These are phyloP conservation scores for Phytopythium chamaehyphon DNA, from an alignment of 352 stramenopile species.

Conservation along the genomic window DNA sequence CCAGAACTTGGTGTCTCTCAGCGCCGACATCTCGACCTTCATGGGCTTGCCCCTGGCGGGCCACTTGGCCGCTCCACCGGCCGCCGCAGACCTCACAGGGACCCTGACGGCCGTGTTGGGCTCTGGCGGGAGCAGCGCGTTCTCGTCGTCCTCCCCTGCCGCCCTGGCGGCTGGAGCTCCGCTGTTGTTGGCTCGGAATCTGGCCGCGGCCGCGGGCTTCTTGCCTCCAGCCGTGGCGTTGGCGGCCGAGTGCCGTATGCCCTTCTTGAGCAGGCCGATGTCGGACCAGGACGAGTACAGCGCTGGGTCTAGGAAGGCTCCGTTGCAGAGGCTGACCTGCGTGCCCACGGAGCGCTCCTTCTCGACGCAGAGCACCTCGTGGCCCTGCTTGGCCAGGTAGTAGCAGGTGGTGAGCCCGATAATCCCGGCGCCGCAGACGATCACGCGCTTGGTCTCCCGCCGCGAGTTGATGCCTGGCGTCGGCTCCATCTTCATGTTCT, in stretches of 20 bases:
- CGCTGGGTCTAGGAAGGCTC: conserved; percentile 76
- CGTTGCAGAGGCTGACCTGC: conserved; percentile 79
- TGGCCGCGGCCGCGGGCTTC: conserved; percentile 4
- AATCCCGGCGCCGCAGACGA: conserved; percentile 83
- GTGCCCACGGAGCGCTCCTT: conserved; percentile 77
- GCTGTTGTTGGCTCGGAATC: conserved; percentile 17
- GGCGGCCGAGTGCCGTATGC: conserved; percentile 6
- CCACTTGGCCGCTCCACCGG: conserved; percentile 24
- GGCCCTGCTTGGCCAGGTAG: conserved; percentile 79
- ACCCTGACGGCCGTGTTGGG: conserved; percentile 2
- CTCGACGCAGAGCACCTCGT: conserved; percentile 85
- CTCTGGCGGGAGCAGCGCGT: neutral
- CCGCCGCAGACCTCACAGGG: conserved; percentile 17
- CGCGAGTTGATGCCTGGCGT: conserved; percentile 52
- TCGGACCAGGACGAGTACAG: conserved; percentile 83
- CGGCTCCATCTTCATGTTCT: conserved; percentile 70
- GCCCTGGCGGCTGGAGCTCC: conserved; percentile 19
- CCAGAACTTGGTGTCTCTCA: conserved; percentile 81
- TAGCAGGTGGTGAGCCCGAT: conserved; percentile 84
- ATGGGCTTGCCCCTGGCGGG: conserved; percentile 62
- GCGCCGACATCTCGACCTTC: conserved; percentile 79
- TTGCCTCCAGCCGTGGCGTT: neutral
- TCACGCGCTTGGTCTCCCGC: conserved; percentile 70
- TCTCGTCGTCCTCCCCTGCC: conserved; percentile 14
- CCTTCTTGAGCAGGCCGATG: conserved; percentile 56